Evolutionary conservation across 352 stramenopile genomes (phyloP).

Genomic region (Phytophthora syringae): DNA sequence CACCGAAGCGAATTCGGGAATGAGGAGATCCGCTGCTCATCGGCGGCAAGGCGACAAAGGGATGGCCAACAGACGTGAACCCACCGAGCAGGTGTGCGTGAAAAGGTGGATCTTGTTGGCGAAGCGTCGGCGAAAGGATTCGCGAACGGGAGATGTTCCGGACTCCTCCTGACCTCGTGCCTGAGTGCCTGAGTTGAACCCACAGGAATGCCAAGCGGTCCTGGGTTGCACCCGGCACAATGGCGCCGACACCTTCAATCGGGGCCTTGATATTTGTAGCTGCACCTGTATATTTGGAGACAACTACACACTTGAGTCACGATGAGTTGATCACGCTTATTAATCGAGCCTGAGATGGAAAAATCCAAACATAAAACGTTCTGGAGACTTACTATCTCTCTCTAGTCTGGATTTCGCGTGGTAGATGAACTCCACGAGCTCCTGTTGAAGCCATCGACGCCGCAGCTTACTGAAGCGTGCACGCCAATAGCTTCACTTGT

Average conservation of each 20-base stretch:
- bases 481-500: not conserved
- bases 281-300: too few relatives aligned
- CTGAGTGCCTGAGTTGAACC: constrained; percentile 2
- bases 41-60: constrained; percentile 15
- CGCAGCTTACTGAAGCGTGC: not conserved
- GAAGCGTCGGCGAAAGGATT: constrained; percentile 4
- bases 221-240: not conserved
- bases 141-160: too few relatives aligned
- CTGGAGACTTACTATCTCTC: not conserved
- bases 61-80: constrained; percentile 4
- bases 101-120: constrained; percentile 7
- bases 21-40: constrained; percentile 8
- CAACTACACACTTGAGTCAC: too few relatives aligned
- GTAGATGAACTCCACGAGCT: not conserved
- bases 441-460: not conserved
- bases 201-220: not conserved
- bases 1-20: constrained; percentile 28
- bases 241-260: too few relatives aligned
- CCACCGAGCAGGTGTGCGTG: constrained; percentile 4
- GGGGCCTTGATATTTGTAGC: too few relatives aligned
- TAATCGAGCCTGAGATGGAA: too few relatives aligned
- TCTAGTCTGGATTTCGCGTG: not conserved
- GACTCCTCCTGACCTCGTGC: not conserved
- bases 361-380: not conserved
- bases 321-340: not conserved